Evolutionary conservation across 305 asterid species (phyloP), one percentile per base, ranked within the genome.

Genomic region (Solanum hybrid): DNA sequence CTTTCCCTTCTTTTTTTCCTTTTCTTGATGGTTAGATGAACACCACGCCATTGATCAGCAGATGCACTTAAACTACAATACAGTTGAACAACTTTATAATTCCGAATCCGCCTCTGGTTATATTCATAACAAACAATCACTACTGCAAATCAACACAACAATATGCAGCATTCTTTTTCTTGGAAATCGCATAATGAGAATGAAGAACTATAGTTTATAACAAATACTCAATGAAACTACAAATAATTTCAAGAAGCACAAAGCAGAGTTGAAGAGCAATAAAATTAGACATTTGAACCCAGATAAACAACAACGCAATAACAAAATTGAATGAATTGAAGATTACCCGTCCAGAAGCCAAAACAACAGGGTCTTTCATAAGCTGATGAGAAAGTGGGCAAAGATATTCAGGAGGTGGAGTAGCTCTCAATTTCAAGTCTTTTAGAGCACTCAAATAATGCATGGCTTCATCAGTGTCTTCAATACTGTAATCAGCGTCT

Each of bases 291-390:
- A 38, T 80, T 77, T 13, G 86, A 40, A 15, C 26, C 26, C 17
- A 36, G 32, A 79, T 6, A 78, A 78, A 78, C 14, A 40, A 32
- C 35, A 32, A 32, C 13, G 51, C 51, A 36, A 34, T 2, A 15
- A 15, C 38, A 77, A 15, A 37, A 11, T 24, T n/a, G 14, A 66
- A 38, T 38, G 56, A 42, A 60, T 3, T 60, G 31, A 45, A 2
- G 0, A 51, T 24, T 87, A 95, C 98, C 96, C 88, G 94, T 64
- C 96, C 96, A 88, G 98, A 90, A 29, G 94, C 93, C 19, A 93
- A 64, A 19, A 93, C 91, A 86, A 95, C 96, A 88, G 98, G 96
- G 37, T 94, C 92, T 9, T 77, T 89, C 96, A 95, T 95, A 76
- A 95, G 75, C 72, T 85, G 34, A 69, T 88, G 92, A 64, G 96